Percentiles rank a stretch among this genome's conserved stretches.
Evolutionary conservation across 192 early-diverging fungal species (phyloP).

Genomic region (Rhizoclosmatium globosum): DNA sequence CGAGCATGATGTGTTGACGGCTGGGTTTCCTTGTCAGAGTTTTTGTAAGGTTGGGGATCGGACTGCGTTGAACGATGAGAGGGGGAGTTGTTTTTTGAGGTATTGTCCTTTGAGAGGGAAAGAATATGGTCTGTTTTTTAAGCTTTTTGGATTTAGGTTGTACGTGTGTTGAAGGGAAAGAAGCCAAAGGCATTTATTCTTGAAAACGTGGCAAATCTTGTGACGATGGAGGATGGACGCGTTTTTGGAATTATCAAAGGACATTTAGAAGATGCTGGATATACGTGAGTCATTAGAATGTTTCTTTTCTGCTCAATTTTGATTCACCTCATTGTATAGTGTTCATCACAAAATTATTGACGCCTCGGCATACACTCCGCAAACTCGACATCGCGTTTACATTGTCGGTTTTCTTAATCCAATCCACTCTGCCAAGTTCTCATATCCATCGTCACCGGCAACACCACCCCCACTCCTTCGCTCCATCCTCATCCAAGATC

Average conservation of each 20-base stretch:
- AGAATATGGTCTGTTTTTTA: background rate
- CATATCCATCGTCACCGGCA: too few species aligned
- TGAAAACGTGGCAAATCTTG: slow-evolving; percentile 21
- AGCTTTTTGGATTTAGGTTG: slow-evolving; percentile 16
- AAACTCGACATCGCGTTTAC: slow-evolving; percentile 31
- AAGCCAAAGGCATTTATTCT: slow-evolving; percentile 19
- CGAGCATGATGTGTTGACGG: too few species aligned
- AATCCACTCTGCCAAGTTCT: background rate
- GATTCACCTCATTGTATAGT: background rate
- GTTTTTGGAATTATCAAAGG: slow-evolving; percentile 4
- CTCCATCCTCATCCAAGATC: background rate
- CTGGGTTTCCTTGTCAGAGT: too few species aligned
- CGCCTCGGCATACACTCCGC: slow-evolving; percentile 9
- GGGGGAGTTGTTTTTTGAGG: too few species aligned
- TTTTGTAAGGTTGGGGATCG: too few species aligned
- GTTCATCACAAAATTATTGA: slow-evolving; percentile 24
- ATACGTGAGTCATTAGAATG: background rate
- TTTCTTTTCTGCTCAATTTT: background rate
- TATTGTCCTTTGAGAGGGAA: background rate
- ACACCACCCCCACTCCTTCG: background rate
- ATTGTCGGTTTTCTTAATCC: slow-evolving; percentile 17
- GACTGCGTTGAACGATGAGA: too few species aligned
- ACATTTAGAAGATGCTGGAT: slow-evolving; percentile 14
- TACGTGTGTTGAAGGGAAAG: slow-evolving; percentile 26
- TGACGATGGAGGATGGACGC: slow-evolving; percentile 23